Conservation (phyloP, 176 grass and related monocot species). For the Olyra latifolia region DNA sequence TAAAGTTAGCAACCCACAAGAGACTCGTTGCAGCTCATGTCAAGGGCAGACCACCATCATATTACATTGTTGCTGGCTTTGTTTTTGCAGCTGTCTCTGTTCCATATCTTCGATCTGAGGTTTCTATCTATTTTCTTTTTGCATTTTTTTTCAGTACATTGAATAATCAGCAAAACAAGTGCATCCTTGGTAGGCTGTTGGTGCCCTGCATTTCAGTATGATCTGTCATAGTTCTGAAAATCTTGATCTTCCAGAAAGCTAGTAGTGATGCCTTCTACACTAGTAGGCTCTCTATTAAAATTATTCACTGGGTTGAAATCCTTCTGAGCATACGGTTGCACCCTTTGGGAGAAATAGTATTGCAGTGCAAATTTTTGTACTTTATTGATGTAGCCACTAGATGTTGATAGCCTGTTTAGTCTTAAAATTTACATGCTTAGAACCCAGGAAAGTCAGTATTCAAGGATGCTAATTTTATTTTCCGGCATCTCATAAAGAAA, state of each 20-base stretch:
- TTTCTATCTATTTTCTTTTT: conserved; percentile 35
- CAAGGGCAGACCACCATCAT: conserved; percentile 85
- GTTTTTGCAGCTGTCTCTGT: conserved; percentile 90
- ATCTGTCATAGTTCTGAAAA: not conserved
- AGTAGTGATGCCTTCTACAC: not conserved
- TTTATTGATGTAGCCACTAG: not conserved
- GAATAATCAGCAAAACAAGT: conserved; percentile 17
- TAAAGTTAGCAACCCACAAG: conserved; percentile 87
- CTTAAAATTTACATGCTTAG: not conserved
- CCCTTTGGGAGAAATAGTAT: not conserved
- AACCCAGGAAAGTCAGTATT: not conserved
- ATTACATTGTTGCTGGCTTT: conserved; percentile 99
- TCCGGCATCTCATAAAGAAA: not conserved
- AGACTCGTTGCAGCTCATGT: conserved; percentile 82
- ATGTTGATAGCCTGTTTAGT: not conserved
- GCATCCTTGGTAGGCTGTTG: not conserved
- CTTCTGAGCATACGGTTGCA: not conserved
- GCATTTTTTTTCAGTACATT: not conserved
- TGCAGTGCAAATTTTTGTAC: not conserved
- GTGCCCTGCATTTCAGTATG: conserved; percentile 20
- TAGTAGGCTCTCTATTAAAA: not conserved
- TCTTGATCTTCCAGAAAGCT: not conserved
- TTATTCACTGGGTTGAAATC: not conserved
- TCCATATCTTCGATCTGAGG: conserved; percentile 97
- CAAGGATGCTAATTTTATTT: conserved; percentile 5